Base-by-base conservation (phyloP, 306 rosid species). In the Canavalia gladiata region DNA sequence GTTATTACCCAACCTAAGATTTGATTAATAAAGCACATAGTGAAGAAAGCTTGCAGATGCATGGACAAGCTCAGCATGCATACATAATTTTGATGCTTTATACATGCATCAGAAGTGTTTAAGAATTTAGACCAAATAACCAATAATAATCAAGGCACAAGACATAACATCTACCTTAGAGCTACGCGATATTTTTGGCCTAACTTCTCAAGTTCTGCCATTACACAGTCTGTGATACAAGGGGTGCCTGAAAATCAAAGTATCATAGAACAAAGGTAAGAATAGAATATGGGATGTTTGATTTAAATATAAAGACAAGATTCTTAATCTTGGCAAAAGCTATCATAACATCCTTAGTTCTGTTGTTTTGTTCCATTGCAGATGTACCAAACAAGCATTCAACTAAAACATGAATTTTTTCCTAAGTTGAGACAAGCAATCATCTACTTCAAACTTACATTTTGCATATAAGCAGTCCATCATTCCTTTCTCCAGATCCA, bases 401-500 rank as follows among this genome's bases (percentile, higher is more conserved):
- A 69, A 54, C 29, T 54, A 11, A 47, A 13, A 37, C 64, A 59
- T 35, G 34, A 54, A 68, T 18, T 18, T 18, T 30, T 54, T 54
- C 73, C 75, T 34, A 28, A 64, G 57, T 2, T 10, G 13, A 70
- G 35, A 41, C 12, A 80, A 51, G 75, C 54, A 52, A 68, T 34
- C 7, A 47, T 46, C 12, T 4, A 30, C 37, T 43, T 77, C 46
- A 66, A 76, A 84, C 99, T 95, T 82, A 95, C 99, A 95, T 84
- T 95, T 95, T 42, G 99, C 98, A 69, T 93, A 93, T 18, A 95
- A 78, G 90, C 99, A 95, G 78, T 93, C 97, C 98, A 95, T 89
- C 99, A 91, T 91, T 42, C 89, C 99, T 84, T 95, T 95, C 84
- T 91, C 98, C 86, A 95, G 81, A 82, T 91, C 98, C 99, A 95